Conservation (phyloP, 2,329 filamentous ascomycete species). For the Penicillium freii region DNA sequence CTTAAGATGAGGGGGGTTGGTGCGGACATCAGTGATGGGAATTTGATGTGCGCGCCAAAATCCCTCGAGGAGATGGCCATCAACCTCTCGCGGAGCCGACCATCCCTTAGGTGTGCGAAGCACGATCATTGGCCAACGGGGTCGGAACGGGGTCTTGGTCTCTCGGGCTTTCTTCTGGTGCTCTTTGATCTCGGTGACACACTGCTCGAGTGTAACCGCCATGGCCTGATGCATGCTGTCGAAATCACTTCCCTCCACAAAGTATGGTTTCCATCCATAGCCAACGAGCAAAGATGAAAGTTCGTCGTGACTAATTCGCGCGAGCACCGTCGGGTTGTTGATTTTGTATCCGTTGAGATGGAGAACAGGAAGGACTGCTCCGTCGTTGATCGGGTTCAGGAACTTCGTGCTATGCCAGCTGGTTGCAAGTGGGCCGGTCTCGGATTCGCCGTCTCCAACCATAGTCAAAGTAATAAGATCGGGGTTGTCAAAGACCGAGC, state of each 20-base stretch:
- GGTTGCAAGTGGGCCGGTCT: conserved; percentile 75
- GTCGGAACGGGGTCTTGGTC: conserved; percentile 66
- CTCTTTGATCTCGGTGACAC: conserved; percentile 65
- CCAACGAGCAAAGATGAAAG: conserved; percentile 67
- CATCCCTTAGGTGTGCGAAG: conserved; percentile 77
- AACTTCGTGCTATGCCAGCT: conserved; percentile 83
- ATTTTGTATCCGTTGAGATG: conserved; percentile 85
- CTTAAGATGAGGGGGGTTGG: conserved; percentile 65
- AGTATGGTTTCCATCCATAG: conserved; percentile 77
- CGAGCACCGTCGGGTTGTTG: conserved; percentile 73
- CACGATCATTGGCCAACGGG: conserved; percentile 75
- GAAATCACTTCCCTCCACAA: conserved; percentile 72
- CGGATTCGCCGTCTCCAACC: conserved; percentile 78
- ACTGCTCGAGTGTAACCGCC: conserved; percentile 72
- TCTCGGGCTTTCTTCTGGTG: conserved; percentile 71
- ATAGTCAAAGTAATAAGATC: conserved; percentile 72
- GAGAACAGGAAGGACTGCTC: conserved; percentile 72
- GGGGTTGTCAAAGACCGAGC: conserved; percentile 72
- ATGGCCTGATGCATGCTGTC: conserved; percentile 79
- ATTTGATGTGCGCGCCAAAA: conserved; percentile 79
- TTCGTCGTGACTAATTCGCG: conserved; percentile 72
- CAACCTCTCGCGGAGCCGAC: conserved; percentile 71
- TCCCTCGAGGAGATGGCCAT: conserved; percentile 69
- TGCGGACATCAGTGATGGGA: conserved; percentile 67
- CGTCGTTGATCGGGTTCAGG: conserved; percentile 74